Evolutionary conservation across 2,329 filamentous ascomycete species (phyloP).

Genomic region (Colletotrichum sp.): DNA sequence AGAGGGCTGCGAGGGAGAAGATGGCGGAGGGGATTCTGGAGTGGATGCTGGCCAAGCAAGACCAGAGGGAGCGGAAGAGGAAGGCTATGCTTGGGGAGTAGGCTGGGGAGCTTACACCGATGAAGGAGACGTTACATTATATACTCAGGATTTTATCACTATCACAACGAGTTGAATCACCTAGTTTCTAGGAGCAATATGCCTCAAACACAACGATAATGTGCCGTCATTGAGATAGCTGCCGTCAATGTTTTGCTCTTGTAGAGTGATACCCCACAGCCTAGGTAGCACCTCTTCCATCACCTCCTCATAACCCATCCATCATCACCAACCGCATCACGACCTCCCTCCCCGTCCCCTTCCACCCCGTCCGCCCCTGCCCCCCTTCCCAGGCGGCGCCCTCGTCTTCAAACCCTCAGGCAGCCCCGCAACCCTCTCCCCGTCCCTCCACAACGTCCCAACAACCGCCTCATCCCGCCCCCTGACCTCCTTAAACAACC

Average conservation of each 20-base stretch:
- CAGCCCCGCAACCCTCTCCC: constrained; percentile 68
- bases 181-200: background rate
- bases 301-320: background rate
- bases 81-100: background rate
- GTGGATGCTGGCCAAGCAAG: constrained; percentile 30
- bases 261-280: background rate
- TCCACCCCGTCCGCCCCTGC: constrained; percentile 39
- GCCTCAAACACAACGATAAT: background rate
- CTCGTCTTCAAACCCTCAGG: constrained; percentile 60
- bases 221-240: background rate
- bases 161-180: background rate
- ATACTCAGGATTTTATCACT: background rate
- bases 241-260: background rate
- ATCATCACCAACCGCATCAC: background rate
- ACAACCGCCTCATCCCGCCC: constrained; percentile 55
- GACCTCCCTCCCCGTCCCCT: constrained; percentile 25
- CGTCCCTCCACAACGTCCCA: constrained; percentile 73
- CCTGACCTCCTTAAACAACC: constrained; percentile 75
- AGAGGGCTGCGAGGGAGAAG: constrained; percentile 37
- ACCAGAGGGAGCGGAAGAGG: constrained; percentile 21
- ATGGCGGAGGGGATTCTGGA: constrained; percentile 43
- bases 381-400: constrained; percentile 53
- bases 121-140: background rate
- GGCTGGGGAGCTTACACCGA: background rate
- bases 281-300: background rate